These are phyloP conservation scores for Sporodiniella umbellata DNA, from an alignment of 371 early-diverging fungal species.

Conservation along the genomic window DNA sequence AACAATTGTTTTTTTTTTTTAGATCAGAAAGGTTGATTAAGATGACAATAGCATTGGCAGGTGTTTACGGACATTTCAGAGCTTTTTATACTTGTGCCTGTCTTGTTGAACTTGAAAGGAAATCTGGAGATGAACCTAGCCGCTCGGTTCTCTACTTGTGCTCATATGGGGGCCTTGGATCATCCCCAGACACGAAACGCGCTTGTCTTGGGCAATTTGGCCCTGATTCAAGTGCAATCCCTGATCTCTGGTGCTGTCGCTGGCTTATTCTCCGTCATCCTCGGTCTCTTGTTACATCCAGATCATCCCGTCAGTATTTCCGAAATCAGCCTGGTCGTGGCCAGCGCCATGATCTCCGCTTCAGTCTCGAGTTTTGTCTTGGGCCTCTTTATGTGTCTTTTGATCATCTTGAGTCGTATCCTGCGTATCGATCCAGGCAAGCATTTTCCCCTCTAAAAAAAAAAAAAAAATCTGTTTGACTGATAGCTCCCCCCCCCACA, in stretches of 20 bases:
- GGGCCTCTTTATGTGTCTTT: slow-evolving; percentile 69
- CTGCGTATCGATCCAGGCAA: slow-evolving; percentile 78
- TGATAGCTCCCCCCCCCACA: no score
- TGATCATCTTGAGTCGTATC: slow-evolving; percentile 66
- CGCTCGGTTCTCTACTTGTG: slow-evolving; percentile 78
- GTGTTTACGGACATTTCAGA: slow-evolving; percentile 72
- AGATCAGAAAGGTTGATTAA: neutral
- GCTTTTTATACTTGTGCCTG: slow-evolving; percentile 82
- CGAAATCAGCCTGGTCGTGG: slow-evolving; percentile 65
- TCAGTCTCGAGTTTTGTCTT: slow-evolving; percentile 70
- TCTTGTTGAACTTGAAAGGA: slow-evolving; percentile 83
- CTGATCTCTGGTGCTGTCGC: slow-evolving; percentile 67
- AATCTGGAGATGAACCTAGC: slow-evolving; percentile 90
- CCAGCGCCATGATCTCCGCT: slow-evolving; percentile 72
- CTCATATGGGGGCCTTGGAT: slow-evolving; percentile 68
- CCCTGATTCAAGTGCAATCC: slow-evolving; percentile 72
- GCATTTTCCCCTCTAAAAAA: no score
- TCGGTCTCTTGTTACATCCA: slow-evolving; percentile 60
- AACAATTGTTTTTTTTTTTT: no score
- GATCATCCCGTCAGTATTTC: slow-evolving; percentile 36
- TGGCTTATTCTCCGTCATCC: slow-evolving; percentile 61
- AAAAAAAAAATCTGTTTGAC: no score
- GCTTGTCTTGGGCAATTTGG: slow-evolving; percentile 66
- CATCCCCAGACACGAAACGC: slow-evolving; percentile 40
- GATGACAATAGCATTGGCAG: slow-evolving; percentile 58